Base-by-base conservation (phyloP, 352 stramenopile species). In the Phytophthora meadii region DNA sequence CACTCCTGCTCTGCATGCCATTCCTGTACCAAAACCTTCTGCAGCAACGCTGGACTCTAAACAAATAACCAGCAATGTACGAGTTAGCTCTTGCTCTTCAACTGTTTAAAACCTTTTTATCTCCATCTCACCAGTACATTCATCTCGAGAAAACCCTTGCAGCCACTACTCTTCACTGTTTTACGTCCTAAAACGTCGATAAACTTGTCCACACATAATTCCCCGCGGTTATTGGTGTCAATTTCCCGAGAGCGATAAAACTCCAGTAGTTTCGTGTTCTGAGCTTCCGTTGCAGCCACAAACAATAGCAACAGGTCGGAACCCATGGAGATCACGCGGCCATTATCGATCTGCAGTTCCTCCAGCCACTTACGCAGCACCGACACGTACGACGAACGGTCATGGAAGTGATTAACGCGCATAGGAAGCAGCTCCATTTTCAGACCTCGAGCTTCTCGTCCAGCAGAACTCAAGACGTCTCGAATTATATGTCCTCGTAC, bases 101-200 rank as follows among this genome's bases (percentile, higher is more conserved):
- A 40, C 36, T 55, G 37, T 54, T 41, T 4, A 19, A 22, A 3
- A 42, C n/a, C 22, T 10, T 17, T 30, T 42, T 4, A 19, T 51
- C 9, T 53, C 36, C 54, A 27, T 65, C 78, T 34, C 65, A 92
- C 85, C 75, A 94, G 60, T 25, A 93, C 72, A 53, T 92, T 87
- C 81, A 94, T 92, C 60, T 94, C 87, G 28, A 88, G 57, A 42
- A 94, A 92, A 0, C 82, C 83, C 44, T 86, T 92, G 74, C 81
- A 89, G 4, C 63, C 49, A 2, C 59, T 62, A 5, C 15, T 56
- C 1, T 72, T 40, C 48, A 92, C 77, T 4, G 50, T 47, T 52
- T 92, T 88, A 2, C 76, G 62, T 0, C 82, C 87, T 5, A 94
- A 70, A 0, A 92, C 61, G 46, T 94, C 87, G 22, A 92, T 86